Evolutionary conservation across 345 rosid species (phyloP).

Genomic region (Aethionema arabicum): DNA sequence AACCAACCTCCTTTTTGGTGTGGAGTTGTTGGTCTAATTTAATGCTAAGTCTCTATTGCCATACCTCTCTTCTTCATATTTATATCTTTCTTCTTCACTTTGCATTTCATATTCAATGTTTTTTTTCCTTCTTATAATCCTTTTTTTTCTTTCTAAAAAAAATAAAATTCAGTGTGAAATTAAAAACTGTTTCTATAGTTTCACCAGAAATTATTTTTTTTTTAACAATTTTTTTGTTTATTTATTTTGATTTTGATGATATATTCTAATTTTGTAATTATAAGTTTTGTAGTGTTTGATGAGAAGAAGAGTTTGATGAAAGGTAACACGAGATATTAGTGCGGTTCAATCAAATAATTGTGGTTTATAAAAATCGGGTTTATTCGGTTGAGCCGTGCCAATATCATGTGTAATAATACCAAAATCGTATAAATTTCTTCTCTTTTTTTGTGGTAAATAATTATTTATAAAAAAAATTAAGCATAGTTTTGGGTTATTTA

Average conservation of each 20-base stretch:
- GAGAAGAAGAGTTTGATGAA: neutral
- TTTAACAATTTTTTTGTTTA: too few relatives aligned
- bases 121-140: too few relatives aligned
- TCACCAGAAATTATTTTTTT: too few relatives aligned
- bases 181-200: too few relatives aligned
- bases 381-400: constrained; percentile 99
- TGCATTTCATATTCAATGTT: constrained; percentile 9
- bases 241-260: too few relatives aligned
- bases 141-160: too few relatives aligned
- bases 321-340: constrained; percentile 67
- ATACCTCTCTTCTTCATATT: constrained; percentile 34
- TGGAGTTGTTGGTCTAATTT: constrained; percentile 78
- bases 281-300: neutral
- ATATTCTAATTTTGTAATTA: too few relatives aligned
- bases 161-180: too few relatives aligned
- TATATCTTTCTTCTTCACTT: constrained; percentile 36
- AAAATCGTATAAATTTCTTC: neutral
- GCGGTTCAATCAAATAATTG: constrained; percentile 75
- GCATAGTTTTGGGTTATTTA: neutral
- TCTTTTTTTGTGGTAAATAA: neutral
- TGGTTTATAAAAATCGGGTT: constrained; percentile 35
- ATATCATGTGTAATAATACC: constrained; percentile 56
- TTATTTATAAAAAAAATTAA: neutral
- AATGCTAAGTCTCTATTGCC: constrained; percentile 45
- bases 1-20: constrained; percentile 53